A percentile compares a stretch with the other conserved stretches of the same genome.
These are phyloP conservation scores for Hyphodiscus hymeniophilus DNA, from an alignment of 495 filamentous ascomycete species.

Conservation along the genomic window DNA sequence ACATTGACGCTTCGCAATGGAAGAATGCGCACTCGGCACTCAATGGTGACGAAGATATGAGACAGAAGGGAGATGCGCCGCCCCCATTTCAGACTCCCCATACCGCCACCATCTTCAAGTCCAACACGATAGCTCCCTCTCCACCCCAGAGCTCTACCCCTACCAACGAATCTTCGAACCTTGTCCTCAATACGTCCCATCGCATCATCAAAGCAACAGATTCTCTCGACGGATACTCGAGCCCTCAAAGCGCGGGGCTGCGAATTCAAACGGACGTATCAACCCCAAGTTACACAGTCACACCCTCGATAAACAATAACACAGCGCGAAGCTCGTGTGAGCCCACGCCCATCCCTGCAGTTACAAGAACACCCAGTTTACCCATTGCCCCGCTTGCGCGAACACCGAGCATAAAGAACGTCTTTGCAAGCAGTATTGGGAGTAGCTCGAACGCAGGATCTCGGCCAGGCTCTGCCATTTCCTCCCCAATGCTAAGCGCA, in stretches of 20 bases:
- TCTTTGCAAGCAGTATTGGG: slow-evolving; percentile 36
- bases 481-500: slow-evolving; percentile 68
- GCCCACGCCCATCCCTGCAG: slow-evolving; percentile 23
- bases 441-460: slow-evolving; percentile 36
- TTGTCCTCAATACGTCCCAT: slow-evolving; percentile 5
- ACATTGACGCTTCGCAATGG: background rate
- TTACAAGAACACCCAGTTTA: slow-evolving; percentile 26
- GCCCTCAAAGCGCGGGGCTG: slow-evolving; percentile 27
- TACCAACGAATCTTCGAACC: slow-evolving; percentile 9
- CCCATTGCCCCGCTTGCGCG: slow-evolving; percentile 37
- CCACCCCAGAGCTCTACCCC: slow-evolving; percentile 13
- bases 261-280: slow-evolving; percentile 28
- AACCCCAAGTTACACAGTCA: slow-evolving; percentile 18
- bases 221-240: slow-evolving; percentile 2
- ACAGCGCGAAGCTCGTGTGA: slow-evolving; percentile 25
- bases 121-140: slow-evolving; percentile 20
- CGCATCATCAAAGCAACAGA: background rate
- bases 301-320: slow-evolving; percentile 13
- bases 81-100: slow-evolving; percentile 6
- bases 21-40: background rate
- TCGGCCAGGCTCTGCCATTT: slow-evolving; percentile 47
- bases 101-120: slow-evolving; percentile 9
- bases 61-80: slow-evolving; percentile 6
- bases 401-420: slow-evolving; percentile 41
- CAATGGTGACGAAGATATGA: slow-evolving; percentile 9